A percentile compares a stretch with the other conserved stretches of the same genome.
Evolutionary conservation across 768 basidiomycete genomes (phyloP).

Genomic region (Hygrocybe punicea): DNA sequence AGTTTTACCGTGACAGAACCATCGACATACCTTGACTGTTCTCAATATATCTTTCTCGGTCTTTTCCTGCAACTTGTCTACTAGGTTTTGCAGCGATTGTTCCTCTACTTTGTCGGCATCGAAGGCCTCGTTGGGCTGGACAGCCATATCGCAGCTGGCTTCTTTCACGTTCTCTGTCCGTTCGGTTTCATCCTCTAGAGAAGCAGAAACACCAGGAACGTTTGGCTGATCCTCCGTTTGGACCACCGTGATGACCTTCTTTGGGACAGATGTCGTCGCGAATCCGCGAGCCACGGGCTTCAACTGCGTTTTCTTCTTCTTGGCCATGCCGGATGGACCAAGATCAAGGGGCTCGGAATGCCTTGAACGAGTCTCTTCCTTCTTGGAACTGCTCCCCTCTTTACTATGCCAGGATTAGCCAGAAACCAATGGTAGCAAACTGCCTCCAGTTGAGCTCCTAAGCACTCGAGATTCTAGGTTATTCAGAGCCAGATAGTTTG

Average conservation of each 20-base stretch:
- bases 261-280: conserved; percentile 78
- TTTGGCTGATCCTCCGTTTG: conserved; percentile 27
- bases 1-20: background rate
- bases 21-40: conserved; percentile 57
- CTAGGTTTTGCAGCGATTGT: conserved; percentile 60
- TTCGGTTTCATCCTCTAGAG: conserved; percentile 16
- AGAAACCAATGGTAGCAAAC: background rate
- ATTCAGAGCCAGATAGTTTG: conserved; percentile 4
- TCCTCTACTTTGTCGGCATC: conserved; percentile 47
- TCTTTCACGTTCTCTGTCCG: conserved; percentile 7
- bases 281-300: conserved; percentile 75
- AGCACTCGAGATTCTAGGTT: background rate
- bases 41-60: conserved; percentile 78
- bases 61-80: conserved; percentile 84
- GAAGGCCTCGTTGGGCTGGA: conserved; percentile 26
- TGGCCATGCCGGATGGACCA: conserved; percentile 49
- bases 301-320: conserved; percentile 82
- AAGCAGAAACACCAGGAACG: conserved; percentile 28
- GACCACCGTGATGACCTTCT: conserved; percentile 47
- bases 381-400: background rate
- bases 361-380: background rate
- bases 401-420: no score
- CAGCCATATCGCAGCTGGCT: conserved; percentile 1
- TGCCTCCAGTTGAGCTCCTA: background rate
- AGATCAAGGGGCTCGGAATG: background rate